These are phyloP conservation scores for Mycocentrospora acerina DNA, from an alignment of 2,329 filamentous ascomycete species.

Conservation along the genomic window DNA sequence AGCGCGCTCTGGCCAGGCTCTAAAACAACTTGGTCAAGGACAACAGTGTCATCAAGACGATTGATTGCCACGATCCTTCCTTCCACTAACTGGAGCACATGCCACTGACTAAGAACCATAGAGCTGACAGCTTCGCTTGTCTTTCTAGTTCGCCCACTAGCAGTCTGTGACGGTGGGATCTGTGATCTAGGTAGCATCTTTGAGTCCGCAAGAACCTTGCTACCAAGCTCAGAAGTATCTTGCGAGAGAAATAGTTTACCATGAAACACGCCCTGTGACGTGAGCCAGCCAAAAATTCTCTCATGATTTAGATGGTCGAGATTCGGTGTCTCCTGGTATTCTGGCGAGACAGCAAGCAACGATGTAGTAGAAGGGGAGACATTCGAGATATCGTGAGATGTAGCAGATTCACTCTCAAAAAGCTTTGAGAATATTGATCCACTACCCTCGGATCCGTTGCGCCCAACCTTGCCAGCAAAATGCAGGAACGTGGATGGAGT, in stretches of 20 bases:
- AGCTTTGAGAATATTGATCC: slow-evolving; percentile 83
- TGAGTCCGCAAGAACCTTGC: slow-evolving; percentile 74
- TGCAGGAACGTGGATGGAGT: slow-evolving; percentile 79
- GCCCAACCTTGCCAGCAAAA: slow-evolving; percentile 74
- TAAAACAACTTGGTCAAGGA: slow-evolving; percentile 85
- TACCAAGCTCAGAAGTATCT: slow-evolving; percentile 65
- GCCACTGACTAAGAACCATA: slow-evolving; percentile 89
- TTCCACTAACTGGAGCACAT: slow-evolving; percentile 81
- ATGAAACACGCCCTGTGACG: slow-evolving; percentile 81
- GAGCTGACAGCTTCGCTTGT: slow-evolving; percentile 74
- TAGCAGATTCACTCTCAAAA: slow-evolving; percentile 83
- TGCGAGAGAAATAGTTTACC: slow-evolving; percentile 71
- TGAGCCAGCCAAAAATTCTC: slow-evolving; percentile 86
- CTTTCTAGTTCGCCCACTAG: slow-evolving; percentile 64
- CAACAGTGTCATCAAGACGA: slow-evolving; percentile 77
- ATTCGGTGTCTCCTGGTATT: slow-evolving; percentile 55
- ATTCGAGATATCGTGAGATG: slow-evolving; percentile 70
- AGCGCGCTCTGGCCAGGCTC: slow-evolving; percentile 76
- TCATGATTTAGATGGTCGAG: slow-evolving; percentile 62
- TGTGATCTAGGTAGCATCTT: slow-evolving; percentile 75
- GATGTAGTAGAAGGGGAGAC: slow-evolving; percentile 63
- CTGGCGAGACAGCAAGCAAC: slow-evolving; percentile 73
- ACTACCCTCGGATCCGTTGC: slow-evolving; percentile 72
- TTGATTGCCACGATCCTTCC: slow-evolving; percentile 83
- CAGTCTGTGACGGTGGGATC: slow-evolving; percentile 67